Evolutionary conservation across 2,329 filamentous ascomycete species (phyloP).

Genomic region (Phaeosphaeriaceae sp.): DNA sequence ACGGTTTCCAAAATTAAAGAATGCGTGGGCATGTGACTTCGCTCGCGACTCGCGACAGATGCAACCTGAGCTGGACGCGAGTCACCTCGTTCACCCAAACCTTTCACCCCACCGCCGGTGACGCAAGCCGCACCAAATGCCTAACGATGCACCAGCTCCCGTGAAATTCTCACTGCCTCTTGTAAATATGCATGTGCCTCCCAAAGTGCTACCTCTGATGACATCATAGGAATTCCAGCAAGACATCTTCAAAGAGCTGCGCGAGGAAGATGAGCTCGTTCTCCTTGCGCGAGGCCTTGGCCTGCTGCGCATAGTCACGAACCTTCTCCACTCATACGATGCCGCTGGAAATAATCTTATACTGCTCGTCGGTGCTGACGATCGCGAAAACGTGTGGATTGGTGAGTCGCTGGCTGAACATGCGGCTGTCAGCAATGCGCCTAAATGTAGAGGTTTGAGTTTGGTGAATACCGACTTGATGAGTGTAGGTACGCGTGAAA

Average conservation of each 20-base stretch:
- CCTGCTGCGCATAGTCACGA: constrained; percentile 90
- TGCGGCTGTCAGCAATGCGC: constrained; percentile 83
- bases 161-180: constrained; percentile 83
- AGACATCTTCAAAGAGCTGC: constrained; percentile 75
- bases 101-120: constrained; percentile 23
- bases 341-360: constrained; percentile 93
- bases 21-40: constrained; percentile 29
- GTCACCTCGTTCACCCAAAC: constrained; percentile 17
- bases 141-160: constrained; percentile 56
- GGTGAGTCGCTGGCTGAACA: constrained; percentile 96
- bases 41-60: constrained; percentile 26
- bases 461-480: constrained; percentile 95
- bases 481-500: constrained; percentile 84
- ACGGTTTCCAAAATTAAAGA: neutral
- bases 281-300: constrained; percentile 90
- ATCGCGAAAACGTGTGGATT: constrained; percentile 95
- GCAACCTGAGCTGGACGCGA: constrained; percentile 19
- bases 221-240: constrained; percentile 80
- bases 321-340: constrained; percentile 95
- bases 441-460: constrained; percentile 82
- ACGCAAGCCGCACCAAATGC: constrained; percentile 38
- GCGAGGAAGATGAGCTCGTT: constrained; percentile 90
- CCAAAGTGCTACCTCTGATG: constrained; percentile 18
- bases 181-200: constrained; percentile 51
- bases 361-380: constrained; percentile 85